Evolutionary conservation across 768 basidiomycete species (phyloP), one percentile per base, ranked within the genome.

Genomic region (Pholiota molesta): DNA sequence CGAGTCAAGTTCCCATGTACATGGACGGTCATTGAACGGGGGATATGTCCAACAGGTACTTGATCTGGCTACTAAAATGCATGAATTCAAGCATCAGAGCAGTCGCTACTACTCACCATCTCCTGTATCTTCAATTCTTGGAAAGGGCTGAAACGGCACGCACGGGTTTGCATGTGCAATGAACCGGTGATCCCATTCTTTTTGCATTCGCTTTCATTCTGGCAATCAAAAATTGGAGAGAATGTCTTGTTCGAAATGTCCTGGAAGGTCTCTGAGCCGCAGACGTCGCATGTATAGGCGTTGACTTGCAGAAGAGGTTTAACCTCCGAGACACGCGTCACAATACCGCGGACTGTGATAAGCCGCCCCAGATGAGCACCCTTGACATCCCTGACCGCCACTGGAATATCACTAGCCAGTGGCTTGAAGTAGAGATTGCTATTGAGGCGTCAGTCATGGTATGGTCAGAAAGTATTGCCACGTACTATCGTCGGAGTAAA

Each of bases 71-170:
- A 68, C 0, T 60, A 21, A 26, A 42, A n/a, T 53, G 53, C 13
- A 37, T 47, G 21, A 55, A 42, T 52, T 42, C 60, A 51, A 37
- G 4, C 52, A 62, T 35, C 49, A 52, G 3, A 52, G 59, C 47
- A 59, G 58, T 9, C 17, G 5, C 59, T 17, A n/a, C 39, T 44
- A 68, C 81, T 64, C 61, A 92, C 95, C 96, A 99, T 97, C 75
- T 99, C 97, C 74, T 99, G 97, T 59, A 99, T 96, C 76, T 97
- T 97, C 63, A 97, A 86, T 75, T 99, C 97, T 73, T 99, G 97
- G 82, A 99, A 99, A 0, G 97, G 96, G 68, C 90, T 92, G 75
- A 99, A 99, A 57, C 96, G 87, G 76, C 94, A 95, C 21, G 97
- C 97, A 49, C 97, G 86, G 5, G 97, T 99, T 76, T 99, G 97